Base-by-base conservation (phyloP, 768 basidiomycete genomes). In the Fomitopsis pulvina region DNA sequence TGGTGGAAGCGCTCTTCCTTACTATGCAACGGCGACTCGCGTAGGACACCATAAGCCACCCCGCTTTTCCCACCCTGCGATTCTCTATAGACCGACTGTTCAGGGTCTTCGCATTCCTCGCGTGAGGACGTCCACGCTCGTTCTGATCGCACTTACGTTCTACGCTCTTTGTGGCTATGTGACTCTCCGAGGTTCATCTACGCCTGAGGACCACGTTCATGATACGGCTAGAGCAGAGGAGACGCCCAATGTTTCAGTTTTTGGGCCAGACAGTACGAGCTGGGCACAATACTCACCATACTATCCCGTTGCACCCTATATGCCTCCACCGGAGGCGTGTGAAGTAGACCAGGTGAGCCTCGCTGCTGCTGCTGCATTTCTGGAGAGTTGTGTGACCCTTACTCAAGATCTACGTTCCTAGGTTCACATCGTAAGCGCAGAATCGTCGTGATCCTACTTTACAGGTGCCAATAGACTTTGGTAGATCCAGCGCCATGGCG, bases 401-500 rank as follows among this genome's bases (percentile, higher is more conserved):
- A 11, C 18, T 29, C n/a, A 30, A 29, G 24, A 6, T 12, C 41
- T 38, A 22, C 16, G 49, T 16, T 21, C 32, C 9, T 50, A 85
- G 81, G 81, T 77, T 28, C 80, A 84, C 54, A 75, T 84, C 39
- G 83, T 83, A 60, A 53, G 80, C 51, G 27, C 42, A 40, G 28
- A 38, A 45, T 45, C 52, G 24, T 12, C 21, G 26, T 22, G 24
- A 5, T 14, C 38, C n/a, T n/a, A 24, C 27, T 21, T 25, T 12
- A 52, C 20, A 41, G 11, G 47, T 3, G 30, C 24, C 40, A 28
- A 25, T 3, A 28, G 20, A 21, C 37, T 32, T 7, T 16, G 12
- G 32, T 32, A 91, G 88, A 68, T 93, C 8, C 84, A 91, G 66
- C 73, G 90, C 10, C 90, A 93, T 59, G 89, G 88, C 2, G 80